Evolutionary conservation across 495 filamentous ascomycete species (phyloP).

Genomic region (Xylaria grammica): DNA sequence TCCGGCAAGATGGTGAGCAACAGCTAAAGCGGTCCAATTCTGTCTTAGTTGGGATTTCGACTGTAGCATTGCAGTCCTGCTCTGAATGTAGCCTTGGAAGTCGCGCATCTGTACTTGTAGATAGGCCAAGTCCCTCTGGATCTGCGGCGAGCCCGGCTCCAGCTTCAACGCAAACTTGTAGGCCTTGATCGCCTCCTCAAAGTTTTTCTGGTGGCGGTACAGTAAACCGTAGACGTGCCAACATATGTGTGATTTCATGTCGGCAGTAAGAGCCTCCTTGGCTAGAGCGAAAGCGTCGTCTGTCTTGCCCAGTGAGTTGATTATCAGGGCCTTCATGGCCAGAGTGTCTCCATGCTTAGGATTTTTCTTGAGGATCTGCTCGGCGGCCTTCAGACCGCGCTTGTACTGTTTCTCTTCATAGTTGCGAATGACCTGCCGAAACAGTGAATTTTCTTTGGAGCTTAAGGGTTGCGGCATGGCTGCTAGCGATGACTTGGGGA

Average conservation of each 20-base stretch:
- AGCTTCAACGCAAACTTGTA: constrained; percentile 93
- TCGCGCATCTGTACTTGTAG: constrained; percentile 97
- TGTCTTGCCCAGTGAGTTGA: constrained; percentile 85
- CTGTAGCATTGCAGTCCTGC: constrained; percentile 82
- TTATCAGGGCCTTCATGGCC: constrained; percentile 98
- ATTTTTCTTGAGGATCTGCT: constrained; percentile 91
- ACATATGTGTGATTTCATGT: constrained; percentile 99
- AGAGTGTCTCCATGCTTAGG: constrained; percentile 97
- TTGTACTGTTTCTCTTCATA: constrained; percentile 99
- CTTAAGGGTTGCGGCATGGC: constrained; percentile 81
- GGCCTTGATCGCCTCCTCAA: constrained; percentile 97
- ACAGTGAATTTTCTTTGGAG: constrained; percentile 90
- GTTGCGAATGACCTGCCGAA: constrained; percentile 88
- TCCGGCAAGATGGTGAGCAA: constrained; percentile 88
- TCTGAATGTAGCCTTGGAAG: constrained; percentile 90
- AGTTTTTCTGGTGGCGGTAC: constrained; percentile 92
- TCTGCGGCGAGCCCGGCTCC: constrained; percentile 91
- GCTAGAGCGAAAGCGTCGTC: constrained; percentile 93
- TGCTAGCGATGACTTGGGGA: constrained; percentile 30
- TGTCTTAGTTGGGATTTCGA: constrained; percentile 76
- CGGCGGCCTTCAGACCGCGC: constrained; percentile 89
- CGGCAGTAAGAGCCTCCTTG: constrained; percentile 86
- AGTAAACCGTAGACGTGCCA: constrained; percentile 99
- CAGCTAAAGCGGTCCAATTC: constrained; percentile 95
- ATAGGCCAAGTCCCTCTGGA: constrained; percentile 89